These are phyloP conservation scores for Nannochloris sp. DNA, from an alignment of 139 green algal genomes.

Conservation along the genomic window DNA sequence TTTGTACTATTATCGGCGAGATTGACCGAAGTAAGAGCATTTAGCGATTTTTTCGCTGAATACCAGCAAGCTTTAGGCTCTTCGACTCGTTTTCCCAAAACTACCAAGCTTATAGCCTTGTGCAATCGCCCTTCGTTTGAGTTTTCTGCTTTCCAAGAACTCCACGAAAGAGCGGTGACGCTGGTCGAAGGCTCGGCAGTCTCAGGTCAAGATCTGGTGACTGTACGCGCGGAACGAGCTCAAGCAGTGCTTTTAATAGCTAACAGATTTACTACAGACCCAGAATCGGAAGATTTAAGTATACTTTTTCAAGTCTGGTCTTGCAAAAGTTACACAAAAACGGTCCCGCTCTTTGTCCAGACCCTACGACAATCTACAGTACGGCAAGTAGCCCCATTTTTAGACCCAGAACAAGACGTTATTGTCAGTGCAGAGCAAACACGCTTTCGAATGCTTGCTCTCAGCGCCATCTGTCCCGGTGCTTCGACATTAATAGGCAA, in stretches of 20 bases:
- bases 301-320: slow-evolving; percentile 80
- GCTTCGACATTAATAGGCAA: slow-evolving; percentile 70
- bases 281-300: slow-evolving; percentile 59
- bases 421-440: slow-evolving; percentile 63
- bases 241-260: slow-evolving; percentile 56
- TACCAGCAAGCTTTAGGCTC: slow-evolving; percentile 43
- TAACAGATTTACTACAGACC: slow-evolving; percentile 56
- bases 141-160: slow-evolving; percentile 73
- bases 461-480: slow-evolving; percentile 61
- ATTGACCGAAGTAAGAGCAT: slow-evolving; percentile 62
- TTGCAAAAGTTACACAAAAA: slow-evolving; percentile 74
- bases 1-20: slow-evolving; percentile 55
- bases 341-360: slow-evolving; percentile 71
- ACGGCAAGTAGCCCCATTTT: slow-evolving; percentile 54
- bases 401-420: slow-evolving; percentile 64
- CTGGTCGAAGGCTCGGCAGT: slow-evolving; percentile 66
- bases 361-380: slow-evolving; percentile 48
- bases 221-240: slow-evolving; percentile 32
- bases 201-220: slow-evolving; percentile 51
- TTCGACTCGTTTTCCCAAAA: slow-evolving; percentile 12
- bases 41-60: slow-evolving; percentile 66
- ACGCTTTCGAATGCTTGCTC: slow-evolving; percentile 46
- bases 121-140: slow-evolving; percentile 57
- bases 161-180: slow-evolving; percentile 61
- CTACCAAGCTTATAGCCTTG: slow-evolving; percentile 51